Conservation (phyloP, 164 flowering plant species). For the Umbellularia californica region DNA sequence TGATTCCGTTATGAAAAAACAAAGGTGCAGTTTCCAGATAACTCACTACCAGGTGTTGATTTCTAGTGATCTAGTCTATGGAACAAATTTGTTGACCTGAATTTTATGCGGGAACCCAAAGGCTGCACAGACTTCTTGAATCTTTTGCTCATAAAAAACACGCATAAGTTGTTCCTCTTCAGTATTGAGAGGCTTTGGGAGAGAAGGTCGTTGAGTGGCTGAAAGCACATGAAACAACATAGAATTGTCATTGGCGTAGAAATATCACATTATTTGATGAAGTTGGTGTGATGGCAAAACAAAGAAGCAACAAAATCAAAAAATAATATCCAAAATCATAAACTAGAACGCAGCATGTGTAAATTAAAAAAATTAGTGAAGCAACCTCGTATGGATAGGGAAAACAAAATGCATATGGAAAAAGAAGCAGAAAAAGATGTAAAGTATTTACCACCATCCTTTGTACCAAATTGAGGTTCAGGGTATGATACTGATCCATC, state of each 20-base stretch:
- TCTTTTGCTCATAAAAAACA: constrained; percentile 81
- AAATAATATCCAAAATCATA: background rate
- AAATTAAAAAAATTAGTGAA: too few species aligned
- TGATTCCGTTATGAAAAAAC: constrained; percentile 3
- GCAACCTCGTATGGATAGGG: background rate
- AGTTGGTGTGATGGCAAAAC: background rate
- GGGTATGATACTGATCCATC: constrained; percentile 78
- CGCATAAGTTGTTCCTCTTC: constrained; percentile 84
- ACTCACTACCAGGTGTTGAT: background rate
- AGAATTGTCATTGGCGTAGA: background rate
- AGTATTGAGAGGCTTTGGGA: constrained; percentile 67
- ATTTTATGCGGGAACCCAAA: constrained; percentile 91
- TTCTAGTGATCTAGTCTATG: background rate
- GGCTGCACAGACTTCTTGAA: constrained; percentile 92
- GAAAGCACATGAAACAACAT: background rate
- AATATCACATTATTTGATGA: background rate
- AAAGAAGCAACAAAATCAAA: background rate
- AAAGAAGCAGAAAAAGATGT: background rate
- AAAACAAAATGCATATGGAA: background rate
- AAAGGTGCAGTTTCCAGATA: background rate
- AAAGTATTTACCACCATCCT: constrained; percentile 38
- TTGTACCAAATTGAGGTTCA: constrained; percentile 41
- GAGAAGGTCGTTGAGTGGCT: constrained; percentile 60
- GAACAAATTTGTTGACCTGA: constrained; percentile 51
- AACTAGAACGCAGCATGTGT: background rate